Evolutionary conservation across 305 asterid genomes (phyloP).

Genomic region (Fraxinus nigra): DNA sequence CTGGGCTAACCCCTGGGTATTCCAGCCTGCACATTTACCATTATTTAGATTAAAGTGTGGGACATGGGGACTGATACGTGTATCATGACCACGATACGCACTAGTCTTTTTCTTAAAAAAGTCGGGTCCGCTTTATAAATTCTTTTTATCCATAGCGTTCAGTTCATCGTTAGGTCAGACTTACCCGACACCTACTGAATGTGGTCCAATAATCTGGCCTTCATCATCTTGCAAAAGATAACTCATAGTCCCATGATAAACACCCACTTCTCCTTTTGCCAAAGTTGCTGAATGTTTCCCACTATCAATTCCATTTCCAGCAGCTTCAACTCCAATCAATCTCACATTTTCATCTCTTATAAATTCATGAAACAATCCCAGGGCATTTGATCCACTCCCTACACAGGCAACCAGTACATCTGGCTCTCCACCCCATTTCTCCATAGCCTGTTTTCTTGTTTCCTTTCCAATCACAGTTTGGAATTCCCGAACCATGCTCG

Average conservation of each 20-base stretch:
- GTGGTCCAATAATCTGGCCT: conserved; percentile 58
- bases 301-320: conserved; percentile 46
- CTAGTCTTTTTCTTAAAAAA: background rate
- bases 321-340: conserved; percentile 72
- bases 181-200: conserved; percentile 58
- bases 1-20: conserved; percentile 80
- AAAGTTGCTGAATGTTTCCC: conserved; percentile 67
- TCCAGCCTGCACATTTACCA: conserved; percentile 46
- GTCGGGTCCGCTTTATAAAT: background rate
- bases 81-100: background rate
- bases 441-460: conserved; percentile 59
- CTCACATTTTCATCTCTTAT: conserved; percentile 57
- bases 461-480: conserved; percentile 74
- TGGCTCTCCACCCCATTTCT: conserved; percentile 85
- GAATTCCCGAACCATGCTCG: conserved; percentile 71
- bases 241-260: conserved; percentile 69
- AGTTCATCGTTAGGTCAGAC: background rate
- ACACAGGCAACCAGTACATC: conserved; percentile 78
- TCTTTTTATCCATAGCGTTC: background rate
- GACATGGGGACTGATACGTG: background rate
- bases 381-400: conserved; percentile 75
- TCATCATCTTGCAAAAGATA: conserved; percentile 65
- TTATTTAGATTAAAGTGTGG: background rate
- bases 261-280: conserved; percentile 58
- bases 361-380: conserved; percentile 74